Conservation (phyloP, 2,329 filamentous ascomycete genomes). For the Knoxdaviesia proteae region DNA sequence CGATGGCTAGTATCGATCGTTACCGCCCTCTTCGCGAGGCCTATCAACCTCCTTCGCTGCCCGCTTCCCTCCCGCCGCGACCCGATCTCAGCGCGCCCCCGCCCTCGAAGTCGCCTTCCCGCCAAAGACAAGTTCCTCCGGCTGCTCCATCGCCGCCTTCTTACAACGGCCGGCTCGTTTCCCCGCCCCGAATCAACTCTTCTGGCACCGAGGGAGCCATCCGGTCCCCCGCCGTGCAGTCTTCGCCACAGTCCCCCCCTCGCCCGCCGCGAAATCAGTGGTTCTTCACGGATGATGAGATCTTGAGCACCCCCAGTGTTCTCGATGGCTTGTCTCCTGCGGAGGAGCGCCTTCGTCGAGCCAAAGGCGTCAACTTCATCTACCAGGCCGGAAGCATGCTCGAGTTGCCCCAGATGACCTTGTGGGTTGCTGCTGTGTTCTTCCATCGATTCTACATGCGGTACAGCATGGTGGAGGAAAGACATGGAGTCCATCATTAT, state of each 20-base stretch:
- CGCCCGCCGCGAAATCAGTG: conserved; percentile 42
- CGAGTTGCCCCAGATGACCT: conserved; percentile 75
- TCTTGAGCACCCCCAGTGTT: conserved; percentile 64
- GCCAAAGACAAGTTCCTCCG: conserved; percentile 35
- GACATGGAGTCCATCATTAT: conserved; percentile 71
- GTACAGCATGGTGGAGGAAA: conserved; percentile 55
- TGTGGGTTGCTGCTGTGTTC: conserved; percentile 83
- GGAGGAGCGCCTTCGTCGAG: conserved; percentile 61
- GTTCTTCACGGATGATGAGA: conserved; percentile 72
- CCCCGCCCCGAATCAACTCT: no score
- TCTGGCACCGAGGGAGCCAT: conserved; percentile 13
- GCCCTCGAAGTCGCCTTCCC: conserved; percentile 27
- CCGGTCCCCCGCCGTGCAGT: conserved; percentile 18
- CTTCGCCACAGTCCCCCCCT: conserved; percentile 16
- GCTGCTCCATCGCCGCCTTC: conserved; percentile 40
- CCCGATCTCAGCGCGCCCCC: conserved; percentile 3
- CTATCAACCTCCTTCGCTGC: conserved; percentile 13
- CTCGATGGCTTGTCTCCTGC: conserved; percentile 57
- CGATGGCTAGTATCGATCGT: conserved; percentile 39
- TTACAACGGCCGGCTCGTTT: conserved; percentile 14
- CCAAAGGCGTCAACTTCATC: conserved; percentile 93
- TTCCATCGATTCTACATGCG: conserved; percentile 95
- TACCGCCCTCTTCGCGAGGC: conserved; percentile 35
- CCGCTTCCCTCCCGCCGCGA: background rate
- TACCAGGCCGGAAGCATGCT: conserved; percentile 83